Evolutionary conservation across 23 red algal species (phyloP).

Genomic region (Gracilaria vermiculophylla): DNA sequence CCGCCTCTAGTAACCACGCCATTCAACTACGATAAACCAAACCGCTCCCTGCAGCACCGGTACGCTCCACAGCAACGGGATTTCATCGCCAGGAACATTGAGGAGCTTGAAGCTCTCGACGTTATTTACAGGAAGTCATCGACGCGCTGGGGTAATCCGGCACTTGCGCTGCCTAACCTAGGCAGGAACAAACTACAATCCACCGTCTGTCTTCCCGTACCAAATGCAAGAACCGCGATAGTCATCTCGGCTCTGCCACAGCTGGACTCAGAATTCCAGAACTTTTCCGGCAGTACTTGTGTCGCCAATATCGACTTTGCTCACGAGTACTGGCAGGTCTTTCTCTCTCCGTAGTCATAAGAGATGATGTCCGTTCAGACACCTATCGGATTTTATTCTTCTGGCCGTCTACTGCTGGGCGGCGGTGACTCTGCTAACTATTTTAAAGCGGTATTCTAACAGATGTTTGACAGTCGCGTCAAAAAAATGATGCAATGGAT

Average conservation of each 20-base stretch:
- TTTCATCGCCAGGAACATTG: neutral
- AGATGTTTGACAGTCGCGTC: slow-evolving; percentile 7
- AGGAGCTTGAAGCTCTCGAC: neutral
- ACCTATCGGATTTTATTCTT: slow-evolving; percentile 19
- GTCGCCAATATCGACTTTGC: too few relatives aligned
- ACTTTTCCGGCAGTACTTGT: too few relatives aligned
- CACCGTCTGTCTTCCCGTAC: neutral
- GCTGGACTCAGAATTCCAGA: too few relatives aligned
- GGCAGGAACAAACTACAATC: neutral
- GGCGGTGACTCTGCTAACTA: slow-evolving; percentile 13
- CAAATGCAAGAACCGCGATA: slow-evolving; percentile 1
- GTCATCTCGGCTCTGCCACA: slow-evolving; percentile 15
- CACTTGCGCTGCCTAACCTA: slow-evolving; percentile 25
- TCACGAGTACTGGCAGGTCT: too few relatives aligned
- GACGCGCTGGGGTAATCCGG: slow-evolving; percentile 19
- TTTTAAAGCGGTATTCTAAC: slow-evolving; percentile 24
- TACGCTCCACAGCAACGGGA: slow-evolving; percentile 1
- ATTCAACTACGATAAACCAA: neutral
- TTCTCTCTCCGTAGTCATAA: neutral
- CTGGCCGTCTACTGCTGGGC: neutral
- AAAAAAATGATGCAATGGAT: slow-evolving; percentile 34
- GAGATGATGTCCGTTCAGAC: slow-evolving; percentile 24
- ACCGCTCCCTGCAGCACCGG: neutral
- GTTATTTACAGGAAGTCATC: slow-evolving; percentile 5
- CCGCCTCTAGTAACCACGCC: neutral